Conservation (phyloP, 2,329 filamentous ascomycete species). For the Cladophialophora carrionii region DNA sequence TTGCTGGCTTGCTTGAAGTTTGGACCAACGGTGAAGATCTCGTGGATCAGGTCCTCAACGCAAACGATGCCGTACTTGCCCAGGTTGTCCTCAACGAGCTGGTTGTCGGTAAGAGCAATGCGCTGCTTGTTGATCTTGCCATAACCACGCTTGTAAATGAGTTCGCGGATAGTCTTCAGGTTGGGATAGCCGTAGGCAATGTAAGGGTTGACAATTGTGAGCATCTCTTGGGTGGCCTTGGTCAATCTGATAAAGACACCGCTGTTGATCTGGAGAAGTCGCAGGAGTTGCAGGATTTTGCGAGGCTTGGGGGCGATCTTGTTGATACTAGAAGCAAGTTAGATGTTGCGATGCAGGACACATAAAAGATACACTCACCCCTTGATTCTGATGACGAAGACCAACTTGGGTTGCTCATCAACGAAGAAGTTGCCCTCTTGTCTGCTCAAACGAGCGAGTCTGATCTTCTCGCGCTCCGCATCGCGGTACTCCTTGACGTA, state of each 20-base stretch:
- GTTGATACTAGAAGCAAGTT: slow-evolving; percentile 79
- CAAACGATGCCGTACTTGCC: slow-evolving; percentile 99
- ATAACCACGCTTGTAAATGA: slow-evolving; percentile 99
- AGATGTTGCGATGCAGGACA: slow-evolving; percentile 15
- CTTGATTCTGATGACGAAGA: slow-evolving; percentile 99
- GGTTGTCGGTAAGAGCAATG: slow-evolving; percentile 93
- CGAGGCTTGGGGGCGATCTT: slow-evolving; percentile 99
- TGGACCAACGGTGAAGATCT: slow-evolving; percentile 97
- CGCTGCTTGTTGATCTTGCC: slow-evolving; percentile 99
- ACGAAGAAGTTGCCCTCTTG: slow-evolving; percentile 92
- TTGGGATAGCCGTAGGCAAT: slow-evolving; percentile 99
- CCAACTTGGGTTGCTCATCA: slow-evolving; percentile 90
- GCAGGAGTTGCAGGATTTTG: slow-evolving; percentile 99
- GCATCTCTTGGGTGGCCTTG: slow-evolving; percentile 97
- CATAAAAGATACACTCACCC: slow-evolving; percentile 59
- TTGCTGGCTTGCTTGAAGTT: slow-evolving; percentile 99
- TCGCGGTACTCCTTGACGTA: slow-evolving; percentile 99
- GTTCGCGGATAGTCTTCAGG: slow-evolving; percentile 98
- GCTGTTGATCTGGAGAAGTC: slow-evolving; percentile 99
- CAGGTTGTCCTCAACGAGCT: slow-evolving; percentile 93
- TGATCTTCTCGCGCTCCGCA: slow-evolving; percentile 96
- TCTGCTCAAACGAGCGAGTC: slow-evolving; percentile 86
- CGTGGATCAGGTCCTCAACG: slow-evolving; percentile 98
- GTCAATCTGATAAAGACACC: slow-evolving; percentile 96
- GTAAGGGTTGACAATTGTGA: slow-evolving; percentile 98